Base-by-base conservation (phyloP, 768 basidiomycete genomes). In the Sarcodon sp. region DNA sequence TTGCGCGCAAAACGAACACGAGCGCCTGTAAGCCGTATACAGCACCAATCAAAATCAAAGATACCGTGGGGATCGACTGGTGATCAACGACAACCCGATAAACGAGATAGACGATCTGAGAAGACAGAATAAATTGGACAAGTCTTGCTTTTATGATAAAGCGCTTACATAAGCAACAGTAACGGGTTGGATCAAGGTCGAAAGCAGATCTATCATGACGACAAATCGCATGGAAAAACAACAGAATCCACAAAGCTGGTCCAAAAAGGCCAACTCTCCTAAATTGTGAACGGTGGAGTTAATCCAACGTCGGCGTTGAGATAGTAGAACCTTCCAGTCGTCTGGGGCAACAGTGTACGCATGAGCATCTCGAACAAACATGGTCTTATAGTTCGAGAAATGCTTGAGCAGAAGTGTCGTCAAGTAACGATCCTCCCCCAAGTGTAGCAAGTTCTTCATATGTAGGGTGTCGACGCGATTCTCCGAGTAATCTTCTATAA, bases 161-260 rank as follows among this genome's bases (percentile, higher is more conserved):
- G 4, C 2, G 77, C 90, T 60, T 59, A 93, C 90, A 57, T 94
- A 96, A 15, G 80, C 87, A 15, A 91, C 85, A 1, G 83, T 88
- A 55, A 92, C 85, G 1, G 89, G 87, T 50, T 85, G 83, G 27
- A 81, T 83, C 47, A 92, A 60, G 2, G 88, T 91, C 10, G 88
- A 91, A 34, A 99, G 61, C 47, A 98, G 68, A 67, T 98, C 96
- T 57, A 99, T 86, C 79, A 99, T 88, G 57, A 98, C 94, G 35
- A 98, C 71, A 62, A 98, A 98, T 10, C 94, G 80, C 96, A 99
- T 98, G 0, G 91, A 96, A 75, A 98, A 98, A 70, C 90, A 94
- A 61, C 94, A 98, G 78, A 98, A 96, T 53, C 90, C 90, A 58
- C 91, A 93, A 18, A 93, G 78, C 50, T 87, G 80, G 47, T 93